Percentiles rank a stretch among this genome's conserved stretches.
Conservation (phyloP, 163 green algal genomes). For the Chlorella variabilis region DNA sequence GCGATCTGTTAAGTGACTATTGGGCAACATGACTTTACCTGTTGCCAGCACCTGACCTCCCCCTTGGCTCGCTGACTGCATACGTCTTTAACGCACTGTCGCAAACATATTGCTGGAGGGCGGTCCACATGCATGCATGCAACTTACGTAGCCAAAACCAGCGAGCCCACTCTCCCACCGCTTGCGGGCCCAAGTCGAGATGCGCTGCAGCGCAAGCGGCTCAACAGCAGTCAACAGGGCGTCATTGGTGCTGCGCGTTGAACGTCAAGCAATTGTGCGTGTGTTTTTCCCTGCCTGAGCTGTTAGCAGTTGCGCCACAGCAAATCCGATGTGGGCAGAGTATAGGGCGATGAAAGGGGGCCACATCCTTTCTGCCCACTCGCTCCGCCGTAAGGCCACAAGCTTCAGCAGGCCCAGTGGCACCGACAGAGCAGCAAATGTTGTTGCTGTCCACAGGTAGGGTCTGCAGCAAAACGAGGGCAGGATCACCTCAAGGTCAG, state of each 20-base stretch:
- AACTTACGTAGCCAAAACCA: constrained; percentile 62
- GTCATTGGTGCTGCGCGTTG: too few relatives aligned
- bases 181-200: constrained; percentile 58
- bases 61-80: too few relatives aligned
- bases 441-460: constrained; percentile 59
- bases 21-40: too few relatives aligned
- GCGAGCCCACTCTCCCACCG: constrained; percentile 69
- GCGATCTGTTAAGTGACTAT: too few relatives aligned
- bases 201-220: constrained; percentile 28
- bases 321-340: constrained; percentile 55
- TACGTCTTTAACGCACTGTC: too few relatives aligned
- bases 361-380: constrained; percentile 17
- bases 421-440: constrained; percentile 48
- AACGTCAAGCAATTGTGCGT: too few relatives aligned
- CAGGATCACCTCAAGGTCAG: too few relatives aligned
- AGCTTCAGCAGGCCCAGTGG: constrained; percentile 70
- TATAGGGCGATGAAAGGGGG: constrained; percentile 49
- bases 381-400: constrained; percentile 52
- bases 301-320: constrained; percentile 44
- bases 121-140: too few relatives aligned
- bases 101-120: too few relatives aligned
- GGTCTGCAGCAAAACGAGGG: constrained; percentile 47
- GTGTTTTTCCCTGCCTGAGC: not conserved
- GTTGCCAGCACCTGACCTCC: too few relatives aligned
- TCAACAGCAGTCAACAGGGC: not conserved